Evolutionary conservation across 2,329 filamentous ascomycete genomes (phyloP).

Genomic region (Aureobasidium subglaciale): DNA sequence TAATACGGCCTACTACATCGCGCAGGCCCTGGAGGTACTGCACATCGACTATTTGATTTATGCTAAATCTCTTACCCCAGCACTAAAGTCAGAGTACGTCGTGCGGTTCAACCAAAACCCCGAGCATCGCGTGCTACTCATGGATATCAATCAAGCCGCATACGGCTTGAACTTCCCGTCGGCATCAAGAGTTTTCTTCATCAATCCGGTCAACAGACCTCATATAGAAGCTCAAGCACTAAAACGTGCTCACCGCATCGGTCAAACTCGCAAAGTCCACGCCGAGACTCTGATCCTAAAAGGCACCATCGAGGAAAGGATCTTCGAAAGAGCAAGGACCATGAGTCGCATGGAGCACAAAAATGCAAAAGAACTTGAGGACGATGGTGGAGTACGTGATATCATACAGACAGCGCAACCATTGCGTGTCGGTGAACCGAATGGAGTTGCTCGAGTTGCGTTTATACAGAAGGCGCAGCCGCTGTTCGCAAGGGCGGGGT

Average conservation of each 20-base stretch:
- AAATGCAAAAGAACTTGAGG: constrained; percentile 50
- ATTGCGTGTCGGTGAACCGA: constrained; percentile 34
- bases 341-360: constrained; percentile 61
- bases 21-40: constrained; percentile 69
- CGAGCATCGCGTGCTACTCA: constrained; percentile 70
- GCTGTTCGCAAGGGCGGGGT: constrained; percentile 37
- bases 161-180: constrained; percentile 79
- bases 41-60: constrained; percentile 60
- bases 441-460: constrained; percentile 34
- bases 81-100: constrained; percentile 66
- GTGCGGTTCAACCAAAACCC: constrained; percentile 65
- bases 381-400: constrained; percentile 50
- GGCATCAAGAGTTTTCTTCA: constrained; percentile 80
- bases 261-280: constrained; percentile 67
- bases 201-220: constrained; percentile 80
- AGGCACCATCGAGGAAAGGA: constrained; percentile 77
- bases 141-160: constrained; percentile 85
- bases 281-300: constrained; percentile 81
- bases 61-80: constrained; percentile 53
- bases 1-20: constrained; percentile 79
- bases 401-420: constrained; percentile 53
- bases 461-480: constrained; percentile 35
- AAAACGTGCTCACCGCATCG: constrained; percentile 81
- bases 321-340: constrained; percentile 62
- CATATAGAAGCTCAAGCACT: constrained; percentile 84